Evolutionary conservation across 768 basidiomycete species (phyloP), one percentile per base, ranked within the genome.

Genomic region (Lentinula lateritia): DNA sequence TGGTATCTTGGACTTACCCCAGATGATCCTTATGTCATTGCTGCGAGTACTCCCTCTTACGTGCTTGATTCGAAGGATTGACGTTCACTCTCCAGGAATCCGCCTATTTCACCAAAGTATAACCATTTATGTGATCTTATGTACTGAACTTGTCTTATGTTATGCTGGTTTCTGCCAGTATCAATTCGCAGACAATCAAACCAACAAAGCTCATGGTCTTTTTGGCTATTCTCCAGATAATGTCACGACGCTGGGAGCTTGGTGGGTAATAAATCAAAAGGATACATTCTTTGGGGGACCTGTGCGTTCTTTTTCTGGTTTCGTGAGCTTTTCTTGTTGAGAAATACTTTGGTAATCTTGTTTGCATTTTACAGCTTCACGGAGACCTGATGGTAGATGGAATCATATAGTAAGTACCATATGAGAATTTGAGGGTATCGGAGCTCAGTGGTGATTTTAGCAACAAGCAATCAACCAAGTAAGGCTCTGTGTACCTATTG

Each of bases 191-290:
- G 70, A 71, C 56, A 71, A 71, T 42, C 70, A 71, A 59, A 71
- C 70, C 4, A 71, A 71, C 69, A 69, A 71, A 59, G 70, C 69
- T 1, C 70, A 68, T 35, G 70, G 70, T 1, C 48, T 71, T 41
- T 67, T 65, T 36, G 63, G 59, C 6, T 53, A 36, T 6, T 38
- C 34, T 28, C 45, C 58, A 39, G 45, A 59, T 1, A 60, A 63
- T n/a, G 60, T 62, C 32, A 62, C 61, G 3, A 52, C 64, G 8
- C 50, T 69, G 36, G 70, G 67, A 18, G 70, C 69, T 4, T 71
- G 70, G 70, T 70, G 69, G 69, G 70, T 71, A 10, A 64, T 68
- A 2, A 70, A 70, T 57, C 69, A 70, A 57, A 69, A 68, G 56
- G 70, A 71, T 52, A 69, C 62, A 13, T 66, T 66, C 65, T 66